These are phyloP conservation scores for Exserohilum turcica DNA, from an alignment of 2,329 filamentous ascomycete species.

Conservation along the genomic window DNA sequence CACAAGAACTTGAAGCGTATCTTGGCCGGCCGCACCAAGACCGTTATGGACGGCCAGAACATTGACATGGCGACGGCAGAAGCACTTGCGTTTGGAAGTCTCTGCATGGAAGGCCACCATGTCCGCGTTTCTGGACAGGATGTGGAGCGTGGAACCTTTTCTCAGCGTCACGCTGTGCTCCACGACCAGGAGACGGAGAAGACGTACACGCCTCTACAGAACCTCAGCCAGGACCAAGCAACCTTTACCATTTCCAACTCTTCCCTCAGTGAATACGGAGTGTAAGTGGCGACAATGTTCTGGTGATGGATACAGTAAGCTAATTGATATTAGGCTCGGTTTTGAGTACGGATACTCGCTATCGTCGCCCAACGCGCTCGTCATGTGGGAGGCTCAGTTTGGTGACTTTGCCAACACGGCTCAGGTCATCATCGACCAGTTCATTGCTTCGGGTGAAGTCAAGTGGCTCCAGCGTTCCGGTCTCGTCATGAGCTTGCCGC, in stretches of 20 bases:
- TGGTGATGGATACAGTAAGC: conserved; percentile 6
- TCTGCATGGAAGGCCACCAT: conserved; percentile 92
- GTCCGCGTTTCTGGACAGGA: conserved; percentile 98
- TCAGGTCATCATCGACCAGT: conserved; percentile 98
- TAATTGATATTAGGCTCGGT: conserved; percentile 67
- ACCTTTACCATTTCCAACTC: conserved; percentile 98
- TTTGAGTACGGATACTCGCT: conserved; percentile 99
- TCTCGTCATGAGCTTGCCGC: conserved; percentile 92
- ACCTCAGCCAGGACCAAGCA: conserved; percentile 88
- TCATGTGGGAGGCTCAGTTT: conserved; percentile 99
- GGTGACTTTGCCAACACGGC: conserved; percentile 99
- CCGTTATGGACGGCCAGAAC: conserved; percentile 85
- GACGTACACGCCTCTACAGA: conserved; percentile 89
- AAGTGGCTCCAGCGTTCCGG: conserved; percentile 99
- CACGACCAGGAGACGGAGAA: conserved; percentile 95
- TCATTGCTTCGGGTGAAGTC: conserved; percentile 94
- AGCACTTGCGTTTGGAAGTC: conserved; percentile 88
- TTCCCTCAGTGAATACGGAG: conserved; percentile 74
- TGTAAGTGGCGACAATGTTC: conserved; percentile 51
- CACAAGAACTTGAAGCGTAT: conserved; percentile 99
- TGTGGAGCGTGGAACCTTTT: conserved; percentile 99
- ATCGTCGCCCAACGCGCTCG: conserved; percentile 92
- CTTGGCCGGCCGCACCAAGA: conserved; percentile 85
- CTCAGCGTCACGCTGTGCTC: conserved; percentile 94
- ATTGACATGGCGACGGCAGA: conserved; percentile 99